Conservation (phyloP, 164 flowering plant genomes). For the Cinnamomum micranthum region DNA sequence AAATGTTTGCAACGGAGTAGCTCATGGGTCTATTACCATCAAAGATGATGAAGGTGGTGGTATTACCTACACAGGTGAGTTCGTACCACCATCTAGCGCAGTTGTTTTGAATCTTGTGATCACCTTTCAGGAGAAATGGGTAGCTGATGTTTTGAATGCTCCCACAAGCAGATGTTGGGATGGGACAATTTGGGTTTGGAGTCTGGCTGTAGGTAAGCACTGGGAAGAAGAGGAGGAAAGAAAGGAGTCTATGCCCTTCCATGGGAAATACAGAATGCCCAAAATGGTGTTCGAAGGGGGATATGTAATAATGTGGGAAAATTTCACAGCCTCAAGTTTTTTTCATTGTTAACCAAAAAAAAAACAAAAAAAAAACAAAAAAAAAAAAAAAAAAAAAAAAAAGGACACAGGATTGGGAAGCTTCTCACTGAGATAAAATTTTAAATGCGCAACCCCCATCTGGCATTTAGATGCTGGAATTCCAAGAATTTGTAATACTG, state of each 20-base stretch:
- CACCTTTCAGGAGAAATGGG: not conserved
- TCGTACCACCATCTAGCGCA: not conserved
- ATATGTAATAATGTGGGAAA: no score
- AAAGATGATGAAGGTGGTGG: not conserved
- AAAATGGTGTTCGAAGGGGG: no score
- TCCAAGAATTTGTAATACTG: no score
- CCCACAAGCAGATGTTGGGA: not conserved
- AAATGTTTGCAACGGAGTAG: not conserved
- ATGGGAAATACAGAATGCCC: not conserved
- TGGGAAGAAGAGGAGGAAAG: not conserved
- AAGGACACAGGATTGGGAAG: no score
- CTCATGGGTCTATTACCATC: no score
- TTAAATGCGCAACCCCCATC: no score
- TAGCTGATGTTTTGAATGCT: not conserved
- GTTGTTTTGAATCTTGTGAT: not conserved
- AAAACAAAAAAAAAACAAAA: no score
- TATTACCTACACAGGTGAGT: not conserved
- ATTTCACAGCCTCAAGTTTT: no score
- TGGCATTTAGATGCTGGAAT: no score
- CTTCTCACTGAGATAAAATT: no score
- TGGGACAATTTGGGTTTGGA: not conserved
- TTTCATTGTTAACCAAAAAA: no score
- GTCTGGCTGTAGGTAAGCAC: not conserved
- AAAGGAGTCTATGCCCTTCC: not conserved
- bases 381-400: no score